Conservation (phyloP, 2,329 filamentous ascomycete species). For the Stenocarpella maydis region DNA sequence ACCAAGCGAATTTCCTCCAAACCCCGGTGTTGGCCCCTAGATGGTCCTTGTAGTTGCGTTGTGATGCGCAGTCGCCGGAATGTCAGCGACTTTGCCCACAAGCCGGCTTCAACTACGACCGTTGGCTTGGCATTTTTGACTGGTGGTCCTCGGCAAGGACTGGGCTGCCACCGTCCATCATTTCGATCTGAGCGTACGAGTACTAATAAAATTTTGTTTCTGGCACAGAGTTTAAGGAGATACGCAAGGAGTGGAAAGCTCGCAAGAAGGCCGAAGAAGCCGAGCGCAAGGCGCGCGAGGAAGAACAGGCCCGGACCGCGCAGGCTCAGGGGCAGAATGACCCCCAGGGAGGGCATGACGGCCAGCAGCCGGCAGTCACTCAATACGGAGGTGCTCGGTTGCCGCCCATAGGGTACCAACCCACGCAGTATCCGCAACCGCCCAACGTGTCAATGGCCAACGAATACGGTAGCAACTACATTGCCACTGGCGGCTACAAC, state of each 20-base stretch:
- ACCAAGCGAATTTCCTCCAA: neutral
- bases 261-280: slow-evolving; percentile 99
- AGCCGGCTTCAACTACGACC: neutral
- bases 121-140: too few species aligned
- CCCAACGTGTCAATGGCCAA: slow-evolving; percentile 61
- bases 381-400: slow-evolving; percentile 70
- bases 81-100: too few species aligned
- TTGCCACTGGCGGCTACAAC: slow-evolving; percentile 57
- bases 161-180: too few species aligned
- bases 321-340: slow-evolving; percentile 66
- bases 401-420: slow-evolving; percentile 78
- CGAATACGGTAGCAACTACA: slow-evolving; percentile 63
- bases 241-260: slow-evolving; percentile 98
- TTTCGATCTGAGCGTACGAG: neutral
- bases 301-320: slow-evolving; percentile 69
- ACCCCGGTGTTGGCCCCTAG: neutral
- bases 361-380: slow-evolving; percentile 60
- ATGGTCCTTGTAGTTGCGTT: neutral
- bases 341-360: slow-evolving; percentile 56
- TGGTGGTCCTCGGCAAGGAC: too few species aligned
- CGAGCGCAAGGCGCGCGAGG: slow-evolving; percentile 87
- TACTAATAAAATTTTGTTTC: slow-evolving; percentile 39
- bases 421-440: slow-evolving; percentile 72
- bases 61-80: slow-evolving; percentile 39
- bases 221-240: slow-evolving; percentile 92